These are phyloP conservation scores for Panellus pusillus DNA, from an alignment of 768 basidiomycete genomes.

Conservation along the genomic window DNA sequence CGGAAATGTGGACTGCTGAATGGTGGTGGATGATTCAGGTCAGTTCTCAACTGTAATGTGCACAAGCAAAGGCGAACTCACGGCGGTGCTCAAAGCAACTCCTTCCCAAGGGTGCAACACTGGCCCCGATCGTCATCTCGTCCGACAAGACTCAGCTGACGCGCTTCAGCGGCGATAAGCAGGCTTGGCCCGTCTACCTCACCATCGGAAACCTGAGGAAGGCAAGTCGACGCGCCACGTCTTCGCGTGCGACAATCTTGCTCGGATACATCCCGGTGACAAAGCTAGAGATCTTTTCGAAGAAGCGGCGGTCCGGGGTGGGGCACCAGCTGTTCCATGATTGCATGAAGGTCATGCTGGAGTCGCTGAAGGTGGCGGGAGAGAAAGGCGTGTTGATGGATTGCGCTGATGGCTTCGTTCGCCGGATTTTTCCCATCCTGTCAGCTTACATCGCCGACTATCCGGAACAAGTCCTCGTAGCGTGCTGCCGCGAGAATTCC, in stretches of 20 bases:
- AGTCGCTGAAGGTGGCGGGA: slow-evolving; percentile 19
- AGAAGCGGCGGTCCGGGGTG: slow-evolving; percentile 11
- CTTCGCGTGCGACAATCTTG: slow-evolving; percentile 26
- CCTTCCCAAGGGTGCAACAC: slow-evolving; percentile 12
- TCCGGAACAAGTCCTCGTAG: background rate
- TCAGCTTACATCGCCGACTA: slow-evolving; percentile 7
- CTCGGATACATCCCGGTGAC: slow-evolving; percentile 35
- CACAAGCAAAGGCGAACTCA: background rate
- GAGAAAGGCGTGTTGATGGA: slow-evolving; percentile 10
- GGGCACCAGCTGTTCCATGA: slow-evolving; percentile 33
- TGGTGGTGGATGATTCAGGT: slow-evolving; percentile 34
- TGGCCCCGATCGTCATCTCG: slow-evolving; percentile 32
- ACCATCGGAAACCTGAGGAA: slow-evolving; percentile 33
- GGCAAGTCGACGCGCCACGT: slow-evolving; percentile 23
- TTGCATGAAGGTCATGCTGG: slow-evolving; percentile 26
- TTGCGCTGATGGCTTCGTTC: slow-evolving; percentile 1
- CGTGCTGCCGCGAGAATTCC: slow-evolving; percentile 10
- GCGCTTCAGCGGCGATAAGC: slow-evolving; percentile 30
- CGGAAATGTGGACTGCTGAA: slow-evolving; percentile 29
- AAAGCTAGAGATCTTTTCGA: slow-evolving; percentile 27
- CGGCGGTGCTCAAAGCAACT: background rate
- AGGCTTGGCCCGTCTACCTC: slow-evolving; percentile 35
- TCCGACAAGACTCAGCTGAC: slow-evolving; percentile 36
- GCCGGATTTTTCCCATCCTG: slow-evolving; percentile 5
- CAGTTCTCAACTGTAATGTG: background rate